Evolutionary conservation across 2,329 filamentous ascomycete genomes (phyloP), one percentile per base, ranked within the genome.

Genomic region (Fusarium chaquense): DNA sequence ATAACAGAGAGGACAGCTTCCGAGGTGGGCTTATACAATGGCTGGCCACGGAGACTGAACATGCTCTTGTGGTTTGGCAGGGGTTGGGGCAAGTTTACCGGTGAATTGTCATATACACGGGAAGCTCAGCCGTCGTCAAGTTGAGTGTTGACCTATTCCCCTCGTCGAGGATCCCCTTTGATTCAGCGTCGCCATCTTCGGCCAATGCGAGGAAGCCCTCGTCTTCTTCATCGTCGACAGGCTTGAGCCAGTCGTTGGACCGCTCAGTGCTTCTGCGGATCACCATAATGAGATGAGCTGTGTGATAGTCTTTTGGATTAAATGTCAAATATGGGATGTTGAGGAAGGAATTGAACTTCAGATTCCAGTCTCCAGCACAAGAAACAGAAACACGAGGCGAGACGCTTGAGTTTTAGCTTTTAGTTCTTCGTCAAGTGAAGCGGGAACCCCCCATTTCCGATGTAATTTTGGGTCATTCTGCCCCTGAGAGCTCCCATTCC

Each of bases 51-150:
- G 44, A 43, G 30, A 22, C 38, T 24, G 24, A 28, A 38, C 44
- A 43, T 28, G 45, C 28, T 52, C 49, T 35, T 63, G 9, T 24
- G 28, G 44, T 44, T 41, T 47, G 13, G 33, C 35, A 57, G 52
- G 30, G 40, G 55, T 54, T 32, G 57, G 71, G 44, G 47, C 26
- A 40, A 59, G 50, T 58, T 73, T 73, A 75, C 73, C 73, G 73
- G 60, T 75, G 73, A 63, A 75, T 75, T 11, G 70, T 75, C 73
- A 75, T 75, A 49, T 75, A 75, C n/a, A 75, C 71, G 18, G 73
- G 73, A 13, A 75, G 66, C 12, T 65, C 61, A 35, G 62, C 62
- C 6, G 73, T 73, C 15, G 49, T 44, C 36, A 75, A 65, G 40
- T 75, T 65, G 45, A 75, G 66, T 1, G 70, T 74, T 28, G 71